phyloP scores from a whole-genome alignment of 257 asterid genomes.

The Osmanthus fragrans region DNA sequence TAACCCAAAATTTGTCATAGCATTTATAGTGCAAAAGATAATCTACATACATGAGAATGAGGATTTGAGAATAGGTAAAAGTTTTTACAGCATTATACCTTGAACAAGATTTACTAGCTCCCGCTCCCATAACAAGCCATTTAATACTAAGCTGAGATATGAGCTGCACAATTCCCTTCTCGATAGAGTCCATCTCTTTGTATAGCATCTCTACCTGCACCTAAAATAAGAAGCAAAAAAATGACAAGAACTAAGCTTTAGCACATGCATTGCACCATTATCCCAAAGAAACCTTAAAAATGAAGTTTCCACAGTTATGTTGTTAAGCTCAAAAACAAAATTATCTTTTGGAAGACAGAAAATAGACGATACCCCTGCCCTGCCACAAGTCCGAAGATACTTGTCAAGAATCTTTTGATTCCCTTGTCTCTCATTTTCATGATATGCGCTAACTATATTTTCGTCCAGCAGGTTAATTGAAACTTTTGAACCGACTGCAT shows the following conservation, averaged over 20 bases:
- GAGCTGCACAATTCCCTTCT: constrained; percentile 79
- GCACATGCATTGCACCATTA: constrained; percentile 15
- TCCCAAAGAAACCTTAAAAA: constrained; percentile 9
- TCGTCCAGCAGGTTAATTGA: constrained; percentile 49
- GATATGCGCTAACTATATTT: constrained; percentile 54
- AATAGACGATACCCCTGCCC: constrained; percentile 60
- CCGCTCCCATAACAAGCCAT: constrained; percentile 87
- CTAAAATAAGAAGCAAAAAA: constrained; percentile 36
- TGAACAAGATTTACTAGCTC: constrained; percentile 61
- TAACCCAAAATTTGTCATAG: not conserved
- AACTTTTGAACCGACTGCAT: constrained; percentile 75
- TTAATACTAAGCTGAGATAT: constrained; percentile 53
- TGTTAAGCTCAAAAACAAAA: too few relatives aligned
- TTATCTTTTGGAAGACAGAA: constrained; percentile 14
- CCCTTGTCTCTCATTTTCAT: constrained; percentile 62
- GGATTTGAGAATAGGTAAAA: not conserved
- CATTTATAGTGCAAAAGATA: not conserved
- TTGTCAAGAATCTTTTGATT: constrained; percentile 59
- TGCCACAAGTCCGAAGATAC: constrained; percentile 57
- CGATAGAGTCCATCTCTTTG: constrained; percentile 61
- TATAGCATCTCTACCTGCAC: constrained; percentile 60
- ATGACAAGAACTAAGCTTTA: constrained; percentile 18
- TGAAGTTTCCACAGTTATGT: not conserved
- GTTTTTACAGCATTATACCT: constrained; percentile 38
- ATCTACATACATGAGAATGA: not conserved